Evolutionary conservation across 2,329 filamentous ascomycete species (phyloP), one percentile per base, ranked within the genome.

Genomic region (Fusarium bulbicola): DNA sequence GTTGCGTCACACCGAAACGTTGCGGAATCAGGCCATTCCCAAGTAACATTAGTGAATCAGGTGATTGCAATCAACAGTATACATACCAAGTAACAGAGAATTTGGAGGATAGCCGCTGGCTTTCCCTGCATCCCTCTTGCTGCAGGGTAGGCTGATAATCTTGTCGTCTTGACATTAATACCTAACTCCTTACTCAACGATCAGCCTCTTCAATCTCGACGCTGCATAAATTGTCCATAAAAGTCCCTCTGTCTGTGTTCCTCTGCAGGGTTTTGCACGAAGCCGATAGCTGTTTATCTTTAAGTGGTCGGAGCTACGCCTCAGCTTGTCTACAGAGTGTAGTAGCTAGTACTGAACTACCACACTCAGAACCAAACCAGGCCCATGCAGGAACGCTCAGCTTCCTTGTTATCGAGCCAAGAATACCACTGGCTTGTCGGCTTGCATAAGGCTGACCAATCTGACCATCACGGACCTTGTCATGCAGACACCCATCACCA

Each of bases 1-100:
- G 32, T 70, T 70, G 70, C 66, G 60, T 73, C 70, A 68, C 49
- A 50, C 58, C 58, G 63, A 60, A 56, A 56, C 34, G 21, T 61
- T 32, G 21, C 20, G 21, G 12, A 50, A 47, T 50, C 37, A 56
- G 26, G 40, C 32, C 32, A 68, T 26, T 12, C 28, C 26, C 24
- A 42, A 20, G 21, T 14, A 16, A 9, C 16, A 7, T n/a, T 24
- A 36, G 52, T 24, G 21, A 54, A 61, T 26, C 45, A 66, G 28
- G 21, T 36, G 21, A 24, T 16, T 45, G 42, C 7, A 18, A 32
- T 12, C 42, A 30, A 28, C 15, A 36, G 16, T 15, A 34, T 34
- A 34, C 32, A 28, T 30, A 54, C 21, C 24, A n/a, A 16, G 34
- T n/a, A 18, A 24, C 13, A n/a, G 30, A 18, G 26, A 58, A 49